Evolutionary conservation across 768 basidiomycete genomes (phyloP).

Genomic region (Glaciozyma antarctica): DNA sequence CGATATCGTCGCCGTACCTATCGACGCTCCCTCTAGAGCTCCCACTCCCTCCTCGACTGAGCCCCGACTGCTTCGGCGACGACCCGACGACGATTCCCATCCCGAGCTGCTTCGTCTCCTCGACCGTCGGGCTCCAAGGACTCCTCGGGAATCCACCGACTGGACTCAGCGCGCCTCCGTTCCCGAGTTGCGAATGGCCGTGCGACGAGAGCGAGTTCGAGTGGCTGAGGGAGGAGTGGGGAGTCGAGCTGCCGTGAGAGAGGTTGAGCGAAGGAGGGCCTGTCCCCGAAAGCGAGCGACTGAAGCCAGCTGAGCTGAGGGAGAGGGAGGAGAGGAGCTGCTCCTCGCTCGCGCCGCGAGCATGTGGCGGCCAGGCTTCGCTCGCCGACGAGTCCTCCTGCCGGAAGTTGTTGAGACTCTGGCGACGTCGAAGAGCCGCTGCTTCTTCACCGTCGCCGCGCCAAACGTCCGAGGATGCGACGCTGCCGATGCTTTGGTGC

Average conservation of each 20-base stretch:
- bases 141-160: slow-evolving; percentile 14
- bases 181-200: background rate
- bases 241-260: slow-evolving; percentile 3
- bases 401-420: slow-evolving; percentile 2
- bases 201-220: slow-evolving; percentile 16
- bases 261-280: slow-evolving; percentile 21
- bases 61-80: background rate
- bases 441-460: background rate
- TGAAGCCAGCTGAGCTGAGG: slow-evolving; percentile 16
- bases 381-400: background rate
- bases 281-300: slow-evolving; percentile 10
- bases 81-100: slow-evolving; percentile 4
- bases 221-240: slow-evolving; percentile 13
- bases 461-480: slow-evolving; percentile 21
- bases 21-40: slow-evolving; percentile 17
- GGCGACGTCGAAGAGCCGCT: background rate
- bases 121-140: slow-evolving; percentile 31
- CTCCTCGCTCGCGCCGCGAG: slow-evolving; percentile 11
- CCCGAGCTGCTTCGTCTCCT: slow-evolving; percentile 28
- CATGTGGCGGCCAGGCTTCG: background rate
- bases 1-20: slow-evolving; percentile 1
- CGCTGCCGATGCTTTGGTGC: background rate
- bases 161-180: slow-evolving; percentile 13
- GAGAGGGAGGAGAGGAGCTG: slow-evolving; percentile 15
- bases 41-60: slow-evolving; percentile 23